Percentiles rank a stretch among this genome's conserved stretches.
phyloP scores from a whole-genome alignment of 2,329 filamentous ascomycete genomes.

The Trichoderma citrinoviride region DNA sequence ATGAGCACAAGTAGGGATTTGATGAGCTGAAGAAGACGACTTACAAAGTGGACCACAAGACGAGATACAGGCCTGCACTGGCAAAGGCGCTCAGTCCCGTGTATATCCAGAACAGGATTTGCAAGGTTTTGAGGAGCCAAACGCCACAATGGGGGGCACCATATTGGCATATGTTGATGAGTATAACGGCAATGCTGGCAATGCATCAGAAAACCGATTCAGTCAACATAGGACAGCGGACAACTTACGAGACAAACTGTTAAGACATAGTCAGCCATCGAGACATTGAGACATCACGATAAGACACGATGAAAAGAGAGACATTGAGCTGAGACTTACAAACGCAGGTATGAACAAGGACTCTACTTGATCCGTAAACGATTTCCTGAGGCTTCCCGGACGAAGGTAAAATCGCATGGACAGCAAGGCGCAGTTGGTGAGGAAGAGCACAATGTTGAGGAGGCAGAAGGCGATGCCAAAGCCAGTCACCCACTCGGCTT shows the following conservation, averaged over 20 bases:
- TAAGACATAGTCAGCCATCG: neutral
- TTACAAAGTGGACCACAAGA: slow-evolving; percentile 63
- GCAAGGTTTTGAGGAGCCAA: slow-evolving; percentile 61
- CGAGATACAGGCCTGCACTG: slow-evolving; percentile 70
- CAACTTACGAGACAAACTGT: slow-evolving; percentile 46
- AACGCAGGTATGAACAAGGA: slow-evolving; percentile 72
- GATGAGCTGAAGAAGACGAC: slow-evolving; percentile 22
- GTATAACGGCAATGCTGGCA: slow-evolving; percentile 62
- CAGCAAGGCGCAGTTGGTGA: slow-evolving; percentile 62
- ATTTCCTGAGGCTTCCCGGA: slow-evolving; percentile 67
- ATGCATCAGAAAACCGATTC: neutral
- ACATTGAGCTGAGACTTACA: slow-evolving; percentile 35
- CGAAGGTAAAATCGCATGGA: slow-evolving; percentile 66
- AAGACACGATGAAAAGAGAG: neutral
- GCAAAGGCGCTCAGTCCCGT: slow-evolving; percentile 63
- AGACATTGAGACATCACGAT: neutral
- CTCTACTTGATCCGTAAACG: slow-evolving; percentile 74
- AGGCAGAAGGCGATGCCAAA: slow-evolving; percentile 62
- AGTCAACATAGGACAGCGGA: neutral
- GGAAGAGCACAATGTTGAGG: slow-evolving; percentile 61
- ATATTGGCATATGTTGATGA: slow-evolving; percentile 78
- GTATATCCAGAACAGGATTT: slow-evolving; percentile 73
- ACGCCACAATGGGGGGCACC: slow-evolving; percentile 59
- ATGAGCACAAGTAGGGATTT: neutral
- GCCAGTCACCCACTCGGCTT: slow-evolving; percentile 53